Evolutionary conservation across 2,329 filamentous ascomycete species (phyloP), one percentile per base, ranked within the genome.

Genomic region (Tothia fuscella): DNA sequence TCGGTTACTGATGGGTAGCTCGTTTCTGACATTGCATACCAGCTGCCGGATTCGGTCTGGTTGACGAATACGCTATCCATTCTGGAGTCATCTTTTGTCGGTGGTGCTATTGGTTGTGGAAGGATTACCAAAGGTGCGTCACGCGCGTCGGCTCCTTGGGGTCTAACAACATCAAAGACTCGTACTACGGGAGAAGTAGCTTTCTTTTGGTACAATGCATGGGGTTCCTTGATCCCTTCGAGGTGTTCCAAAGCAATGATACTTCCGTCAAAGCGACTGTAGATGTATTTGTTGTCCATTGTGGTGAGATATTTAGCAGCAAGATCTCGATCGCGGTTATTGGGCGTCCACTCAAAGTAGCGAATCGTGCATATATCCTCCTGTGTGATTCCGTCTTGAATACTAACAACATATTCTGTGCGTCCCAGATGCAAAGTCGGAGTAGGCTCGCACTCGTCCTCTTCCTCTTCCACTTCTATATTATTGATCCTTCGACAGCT

Each of bases 271-370:
- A 87, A 83, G 51, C 79, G 78, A 49, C 81, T 85, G 50, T 89
- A 89, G 38, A 96, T 80, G 61, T 96, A 95, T 47, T 82, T 82
- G 50, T 83, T 79, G 57, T 96, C 88, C 56, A 88, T 80, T 1
- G 87, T 86, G 9, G 69, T 64, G 12, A 73, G 74, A 54, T 96
- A 91, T 55, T 96, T 86, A 38, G 75, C 75, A 52, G 86, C 79
- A 5, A 98, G 75, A 56, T 98, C 91, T 48, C 76, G 76, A 59
- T 98, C 89, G 46, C 80, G 83, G 45, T 82, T 93, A 60, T 98
- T 98, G 12, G 88, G 84, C 1, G 78, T 80, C 91, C 91, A 98
- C 59, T 98, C 91, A 9, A 86, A 82, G 56, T 93, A 98, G 49
- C 78, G 88, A 50, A 98, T 75, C 0, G 85, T 94, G 53, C 87